Percentiles rank a stretch among this genome's conserved stretches.
These are phyloP conservation scores for Paecilomyces dactylethromorphus DNA, from an alignment of 2,329 filamentous ascomycete genomes.

Conservation along the genomic window DNA sequence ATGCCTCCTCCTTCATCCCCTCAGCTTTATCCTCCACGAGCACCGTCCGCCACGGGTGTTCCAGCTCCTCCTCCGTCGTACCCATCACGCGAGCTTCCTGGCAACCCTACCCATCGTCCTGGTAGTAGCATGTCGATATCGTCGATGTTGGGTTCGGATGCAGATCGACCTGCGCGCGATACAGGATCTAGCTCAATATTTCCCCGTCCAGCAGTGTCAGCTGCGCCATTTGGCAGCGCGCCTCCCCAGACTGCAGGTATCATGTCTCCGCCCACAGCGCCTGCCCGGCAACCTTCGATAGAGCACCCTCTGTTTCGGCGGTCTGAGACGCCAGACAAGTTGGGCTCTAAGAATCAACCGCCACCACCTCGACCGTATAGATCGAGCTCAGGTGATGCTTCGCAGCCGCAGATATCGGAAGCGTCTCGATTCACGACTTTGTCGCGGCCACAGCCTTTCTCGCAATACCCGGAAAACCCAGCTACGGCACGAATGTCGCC, in stretches of 20 bases:
- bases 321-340: conserved; percentile 67
- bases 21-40: conserved; percentile 39
- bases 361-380: conserved; percentile 27
- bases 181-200: conserved; percentile 40
- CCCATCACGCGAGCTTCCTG: conserved; percentile 50
- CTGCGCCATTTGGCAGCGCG: conserved; percentile 24
- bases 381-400: conserved; percentile 28
- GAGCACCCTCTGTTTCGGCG: conserved; percentile 60
- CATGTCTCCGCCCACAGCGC: conserved; percentile 39
- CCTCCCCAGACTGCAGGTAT: conserved; percentile 26
- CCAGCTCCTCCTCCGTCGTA: conserved; percentile 33
- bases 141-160: conserved; percentile 58
- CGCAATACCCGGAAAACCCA: conserved; percentile 30
- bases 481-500: conserved; percentile 28
- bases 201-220: conserved; percentile 37
- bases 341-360: conserved; percentile 43
- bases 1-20: conserved; percentile 49
- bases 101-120: conserved; percentile 47
- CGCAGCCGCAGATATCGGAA: conserved; percentile 18
- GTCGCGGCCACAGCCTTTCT: conserved; percentile 20
- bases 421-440: conserved; percentile 25
- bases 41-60: conserved; percentile 31
- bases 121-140: conserved; percentile 67
- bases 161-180: conserved; percentile 42
- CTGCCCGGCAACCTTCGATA: conserved; percentile 39